These are phyloP conservation scores for Epichloe brachyelytri DNA, from an alignment of 2,329 filamentous ascomycete genomes.

Conservation along the genomic window DNA sequence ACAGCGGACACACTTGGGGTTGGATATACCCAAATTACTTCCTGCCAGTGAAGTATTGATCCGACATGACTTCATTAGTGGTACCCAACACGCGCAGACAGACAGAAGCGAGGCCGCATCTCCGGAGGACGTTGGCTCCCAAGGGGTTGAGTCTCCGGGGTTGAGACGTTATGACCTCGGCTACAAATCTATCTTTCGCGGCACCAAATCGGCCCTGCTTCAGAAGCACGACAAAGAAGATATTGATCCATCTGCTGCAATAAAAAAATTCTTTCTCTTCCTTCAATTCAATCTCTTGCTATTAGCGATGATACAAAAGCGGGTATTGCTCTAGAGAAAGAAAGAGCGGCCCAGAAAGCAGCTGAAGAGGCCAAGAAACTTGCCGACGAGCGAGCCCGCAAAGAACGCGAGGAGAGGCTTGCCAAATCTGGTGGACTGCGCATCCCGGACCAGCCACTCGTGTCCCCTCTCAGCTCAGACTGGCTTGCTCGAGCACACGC, in stretches of 20 bases:
- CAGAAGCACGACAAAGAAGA: not conserved
- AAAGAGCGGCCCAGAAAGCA: slow-evolving; percentile 11
- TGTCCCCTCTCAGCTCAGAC: slow-evolving; percentile 15
- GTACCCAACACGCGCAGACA: not conserved
- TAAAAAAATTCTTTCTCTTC: slow-evolving; percentile 15
- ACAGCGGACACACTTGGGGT: slow-evolving; percentile 14
- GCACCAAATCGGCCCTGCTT: not conserved
- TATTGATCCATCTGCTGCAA: slow-evolving; percentile 10
- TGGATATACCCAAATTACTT: slow-evolving; percentile 12
- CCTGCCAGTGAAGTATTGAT: slow-evolving; percentile 1
- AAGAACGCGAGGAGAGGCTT: slow-evolving; percentile 13
- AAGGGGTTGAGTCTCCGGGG: not conserved
- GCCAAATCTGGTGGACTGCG: slow-evolving; percentile 20
- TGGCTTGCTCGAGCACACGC: slow-evolving; percentile 16
- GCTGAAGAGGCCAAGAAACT: slow-evolving; percentile 15
- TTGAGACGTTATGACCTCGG: not conserved
- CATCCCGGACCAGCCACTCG: slow-evolving; percentile 14
- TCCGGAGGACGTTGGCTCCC: not conserved
- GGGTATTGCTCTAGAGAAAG: slow-evolving; percentile 4
- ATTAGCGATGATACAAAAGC: slow-evolving; percentile 17
- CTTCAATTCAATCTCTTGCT: slow-evolving; percentile 13
- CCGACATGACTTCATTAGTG: not conserved
- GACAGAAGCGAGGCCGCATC: not conserved
- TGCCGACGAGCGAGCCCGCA: slow-evolving; percentile 12
- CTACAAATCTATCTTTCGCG: not conserved